These are phyloP conservation scores for Hypoxylon subgilvum DNA, from an alignment of 495 filamentous ascomycete genomes.

Conservation along the genomic window DNA sequence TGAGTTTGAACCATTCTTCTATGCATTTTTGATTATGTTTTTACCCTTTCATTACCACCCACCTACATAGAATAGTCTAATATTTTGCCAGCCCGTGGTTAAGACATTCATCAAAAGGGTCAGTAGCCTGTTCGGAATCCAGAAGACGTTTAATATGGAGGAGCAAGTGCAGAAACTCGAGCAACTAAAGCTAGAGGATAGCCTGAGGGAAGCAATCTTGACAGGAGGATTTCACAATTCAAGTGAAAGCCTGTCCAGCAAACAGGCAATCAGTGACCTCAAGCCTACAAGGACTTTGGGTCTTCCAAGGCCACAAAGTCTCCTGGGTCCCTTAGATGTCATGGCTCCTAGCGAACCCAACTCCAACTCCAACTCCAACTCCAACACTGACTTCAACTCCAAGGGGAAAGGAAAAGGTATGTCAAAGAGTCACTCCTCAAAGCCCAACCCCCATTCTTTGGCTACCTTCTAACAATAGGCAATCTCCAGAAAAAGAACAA, in stretches of 20 bases:
- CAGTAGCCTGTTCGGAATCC: neutral
- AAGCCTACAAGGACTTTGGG: no score
- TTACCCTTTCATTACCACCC: no score
- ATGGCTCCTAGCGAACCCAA: no score
- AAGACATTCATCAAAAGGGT: neutral
- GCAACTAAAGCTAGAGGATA: neutral
- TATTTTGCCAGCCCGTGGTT: no score
- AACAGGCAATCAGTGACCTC: no score
- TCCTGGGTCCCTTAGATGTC: no score
- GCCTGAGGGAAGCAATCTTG: neutral
- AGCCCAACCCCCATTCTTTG: neutral
- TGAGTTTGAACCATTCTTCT: neutral
- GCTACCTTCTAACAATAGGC: no score
- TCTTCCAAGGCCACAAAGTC: no score
- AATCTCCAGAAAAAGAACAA: no score
- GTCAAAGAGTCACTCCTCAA: neutral
- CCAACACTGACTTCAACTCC: neutral
- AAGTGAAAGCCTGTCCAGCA: no score
- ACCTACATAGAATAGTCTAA: no score
- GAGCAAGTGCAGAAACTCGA: neutral
- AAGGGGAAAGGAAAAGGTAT: slow-evolving; percentile 11
- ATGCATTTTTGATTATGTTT: neutral
- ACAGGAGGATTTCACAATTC: neutral
- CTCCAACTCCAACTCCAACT: no score
- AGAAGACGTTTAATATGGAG: neutral